A percentile compares a stretch with the other conserved stretches of the same genome.
Evolutionary conservation across 208 protist species (phyloP).

Genomic region (Leishmania turanica): DNA sequence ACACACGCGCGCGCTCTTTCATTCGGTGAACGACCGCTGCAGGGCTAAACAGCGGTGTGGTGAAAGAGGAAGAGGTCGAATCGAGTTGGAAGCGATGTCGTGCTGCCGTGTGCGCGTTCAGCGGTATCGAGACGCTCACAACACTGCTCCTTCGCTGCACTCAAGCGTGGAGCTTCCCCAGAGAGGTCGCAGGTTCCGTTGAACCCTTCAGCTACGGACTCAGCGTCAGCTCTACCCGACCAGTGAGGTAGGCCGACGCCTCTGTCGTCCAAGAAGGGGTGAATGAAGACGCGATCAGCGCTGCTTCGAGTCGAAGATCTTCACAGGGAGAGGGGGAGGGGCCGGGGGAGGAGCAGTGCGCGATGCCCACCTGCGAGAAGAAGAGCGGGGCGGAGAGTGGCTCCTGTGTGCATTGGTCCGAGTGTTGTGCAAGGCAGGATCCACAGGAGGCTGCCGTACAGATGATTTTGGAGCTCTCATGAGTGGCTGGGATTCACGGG

Average conservation of each 20-base stretch:
- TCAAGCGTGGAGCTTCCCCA: too few relatives aligned
- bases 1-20: too few relatives aligned
- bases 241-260: background rate
- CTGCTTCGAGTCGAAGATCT: background rate
- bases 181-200: too few relatives aligned
- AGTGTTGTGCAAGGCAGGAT: background rate
- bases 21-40: too few relatives aligned
- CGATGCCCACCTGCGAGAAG: background rate
- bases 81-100: too few relatives aligned
- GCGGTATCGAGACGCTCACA: too few relatives aligned
- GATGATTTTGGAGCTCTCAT: background rate
- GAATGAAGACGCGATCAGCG: background rate
- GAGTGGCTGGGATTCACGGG: background rate
- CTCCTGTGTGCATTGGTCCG: background rate
- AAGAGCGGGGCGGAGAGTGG: background rate
- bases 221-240: too few relatives aligned
- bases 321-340: background rate
- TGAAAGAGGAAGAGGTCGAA: too few relatives aligned
- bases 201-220: too few relatives aligned
- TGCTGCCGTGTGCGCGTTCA: too few relatives aligned
- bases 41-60: too few relatives aligned
- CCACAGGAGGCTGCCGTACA: background rate
- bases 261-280: background rate
- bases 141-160: too few relatives aligned
- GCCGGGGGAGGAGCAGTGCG: background rate